Conservation (phyloP, 2,329 filamentous ascomycete species). For the Raffaelea ambrosiae region DNA sequence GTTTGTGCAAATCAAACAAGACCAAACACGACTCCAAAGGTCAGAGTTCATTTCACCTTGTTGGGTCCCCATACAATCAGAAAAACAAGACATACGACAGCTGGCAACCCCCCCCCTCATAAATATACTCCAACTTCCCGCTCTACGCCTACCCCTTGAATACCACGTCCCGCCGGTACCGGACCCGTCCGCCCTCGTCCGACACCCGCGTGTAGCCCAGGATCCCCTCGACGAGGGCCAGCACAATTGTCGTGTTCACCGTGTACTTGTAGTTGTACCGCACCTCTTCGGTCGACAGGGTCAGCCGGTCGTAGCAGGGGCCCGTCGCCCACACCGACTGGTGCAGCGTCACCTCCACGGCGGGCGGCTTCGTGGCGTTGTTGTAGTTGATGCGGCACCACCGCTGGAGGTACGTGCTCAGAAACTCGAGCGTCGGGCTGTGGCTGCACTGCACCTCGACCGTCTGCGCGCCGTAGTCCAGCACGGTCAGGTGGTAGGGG, state of each 20-base stretch:
- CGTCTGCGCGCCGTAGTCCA: conserved; percentile 17
- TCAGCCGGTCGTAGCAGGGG: conserved; percentile 33
- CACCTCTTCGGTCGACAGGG: conserved; percentile 24
- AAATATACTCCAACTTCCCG: too few species aligned
- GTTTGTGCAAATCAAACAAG: too few species aligned
- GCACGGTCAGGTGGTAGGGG: conserved; percentile 38
- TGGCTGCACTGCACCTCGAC: conserved; percentile 40
- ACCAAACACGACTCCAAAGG: too few species aligned
- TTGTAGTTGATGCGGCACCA: conserved; percentile 37
- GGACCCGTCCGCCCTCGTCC: conserved; percentile 6
- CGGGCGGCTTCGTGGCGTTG: conserved; percentile 26
- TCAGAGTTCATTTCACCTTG: too few species aligned
- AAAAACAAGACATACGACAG: too few species aligned
- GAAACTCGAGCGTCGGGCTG: conserved; percentile 32
- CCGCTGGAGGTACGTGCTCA: conserved; percentile 36
- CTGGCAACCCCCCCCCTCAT: too few species aligned
- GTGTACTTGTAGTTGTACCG: conserved; percentile 21
- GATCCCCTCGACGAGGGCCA: conserved; percentile 36
- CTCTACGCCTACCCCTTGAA: conserved; percentile 3
- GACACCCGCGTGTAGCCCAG: conserved; percentile 32
- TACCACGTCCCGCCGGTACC: conserved; percentile 9
- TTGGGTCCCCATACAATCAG: neutral
- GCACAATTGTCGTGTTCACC: conserved; percentile 33
- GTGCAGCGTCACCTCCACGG: conserved; percentile 31
- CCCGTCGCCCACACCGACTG: conserved; percentile 37